Percentiles rank a stretch among this genome's conserved stretches.
phyloP scores from a whole-genome alignment of 2,329 filamentous ascomycete species.

The Monosporascus sp. region DNA sequence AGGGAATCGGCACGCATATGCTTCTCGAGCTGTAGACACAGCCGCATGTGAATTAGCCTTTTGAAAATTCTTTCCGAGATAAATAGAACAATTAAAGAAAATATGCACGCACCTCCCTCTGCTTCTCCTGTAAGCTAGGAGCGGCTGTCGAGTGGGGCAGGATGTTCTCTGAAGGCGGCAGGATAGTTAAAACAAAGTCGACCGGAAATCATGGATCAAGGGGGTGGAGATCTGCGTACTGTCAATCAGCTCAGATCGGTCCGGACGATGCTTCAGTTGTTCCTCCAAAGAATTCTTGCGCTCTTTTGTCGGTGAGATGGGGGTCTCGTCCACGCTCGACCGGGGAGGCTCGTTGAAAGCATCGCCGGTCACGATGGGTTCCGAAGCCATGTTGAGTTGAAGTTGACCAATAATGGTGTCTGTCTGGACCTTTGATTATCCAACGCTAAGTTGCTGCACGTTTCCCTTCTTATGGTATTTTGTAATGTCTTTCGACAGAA shows the following conservation, averaged over 20 bases:
- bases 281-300: slow-evolving; percentile 68
- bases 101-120: slow-evolving; percentile 55
- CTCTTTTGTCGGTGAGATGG: slow-evolving; percentile 47
- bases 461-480: too few relatives aligned
- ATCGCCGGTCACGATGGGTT: too few relatives aligned
- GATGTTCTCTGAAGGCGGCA: slow-evolving; percentile 66
- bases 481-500: too few relatives aligned
- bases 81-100: background rate
- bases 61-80: too few relatives aligned
- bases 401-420: too few relatives aligned
- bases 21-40: slow-evolving; percentile 56
- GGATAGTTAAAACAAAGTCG: background rate
- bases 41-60: too few relatives aligned
- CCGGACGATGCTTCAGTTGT: slow-evolving; percentile 66
- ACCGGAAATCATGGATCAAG: background rate
- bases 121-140: slow-evolving; percentile 72
- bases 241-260: slow-evolving; percentile 73
- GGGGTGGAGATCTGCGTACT: slow-evolving; percentile 45
- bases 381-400: too few relatives aligned
- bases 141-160: slow-evolving; percentile 74
- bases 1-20: slow-evolving; percentile 83
- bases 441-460: too few relatives aligned
- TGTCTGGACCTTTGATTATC: too few relatives aligned
- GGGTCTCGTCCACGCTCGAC: slow-evolving; percentile 46
- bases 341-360: slow-evolving; percentile 3